Evolutionary conservation across 768 basidiomycete species (phyloP), one percentile per base, ranked within the genome.

Genomic region (Hemileccinum impolitum): DNA sequence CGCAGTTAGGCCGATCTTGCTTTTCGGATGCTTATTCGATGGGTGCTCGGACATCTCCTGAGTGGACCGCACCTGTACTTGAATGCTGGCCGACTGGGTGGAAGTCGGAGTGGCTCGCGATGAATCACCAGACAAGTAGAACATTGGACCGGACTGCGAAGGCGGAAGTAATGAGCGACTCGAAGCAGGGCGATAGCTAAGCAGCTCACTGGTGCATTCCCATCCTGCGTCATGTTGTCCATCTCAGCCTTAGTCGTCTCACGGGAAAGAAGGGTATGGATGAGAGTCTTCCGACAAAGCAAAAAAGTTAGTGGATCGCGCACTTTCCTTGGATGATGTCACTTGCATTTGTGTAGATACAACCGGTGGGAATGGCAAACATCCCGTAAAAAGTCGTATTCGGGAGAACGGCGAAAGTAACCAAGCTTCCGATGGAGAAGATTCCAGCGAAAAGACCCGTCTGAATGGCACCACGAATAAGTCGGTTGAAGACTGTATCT

Each of bases 381-480:
- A 74, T 66, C 15, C 63, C 55, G 30, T 67, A 74, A 1, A 71
- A 39, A 23, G 63, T 69, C 3, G 70, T 67, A 8, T 54, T 56
- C 1, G 64, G 64, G 11, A 58, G 50, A 21, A 45, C 45, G 6
- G 61, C 9, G 52, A 70, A 71, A 0, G 67, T 56, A 35, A 78
- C 71, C 32, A 81, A 58, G 56, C 79, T 77, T 1, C 70, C 75
- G 23, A 80, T 50, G 7, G 78, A 77, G 42, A 81, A 79, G 1
- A 77, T 62, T 0, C 75, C 73, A 8, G 72, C 75, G 50, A 80
- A 80, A 4, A 77, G 53, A 39, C 79, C 78, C 9, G 79, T 80
- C 53, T 79, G 78, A 31, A 81, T 61, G 12, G 79, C 78, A 28
- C 79, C 78, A 44, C 76, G 75, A 52, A 80, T 78, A 9, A 81